These are phyloP conservation scores for Trametes punicea DNA, from an alignment of 768 basidiomycete genomes.

Conservation along the genomic window DNA sequence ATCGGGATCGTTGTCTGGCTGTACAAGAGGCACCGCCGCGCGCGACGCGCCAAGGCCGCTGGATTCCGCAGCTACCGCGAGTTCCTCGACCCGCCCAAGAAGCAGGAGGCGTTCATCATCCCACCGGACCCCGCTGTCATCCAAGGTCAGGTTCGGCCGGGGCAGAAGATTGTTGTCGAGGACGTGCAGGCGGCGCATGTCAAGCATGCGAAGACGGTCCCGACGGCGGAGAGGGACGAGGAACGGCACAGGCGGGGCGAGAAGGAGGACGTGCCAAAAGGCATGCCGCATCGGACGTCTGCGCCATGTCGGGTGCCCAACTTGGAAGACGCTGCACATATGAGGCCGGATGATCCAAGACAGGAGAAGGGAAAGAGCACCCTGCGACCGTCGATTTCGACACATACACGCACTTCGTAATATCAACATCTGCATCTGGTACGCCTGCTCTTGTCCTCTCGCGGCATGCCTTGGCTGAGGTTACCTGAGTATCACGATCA, in stretches of 20 bases:
- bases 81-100: slow-evolving; percentile 32
- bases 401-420: neutral
- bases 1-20: slow-evolving; percentile 58
- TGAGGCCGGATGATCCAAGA: neutral
- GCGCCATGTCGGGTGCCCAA: slow-evolving; percentile 11
- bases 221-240: slow-evolving; percentile 7
- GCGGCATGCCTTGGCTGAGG: neutral
- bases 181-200: slow-evolving; percentile 8
- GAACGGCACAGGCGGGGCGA: slow-evolving; percentile 5
- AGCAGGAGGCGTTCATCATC: slow-evolving; percentile 41
- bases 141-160: slow-evolving; percentile 44
- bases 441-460: neutral
- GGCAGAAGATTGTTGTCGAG: slow-evolving; percentile 30
- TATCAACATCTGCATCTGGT: neutral
- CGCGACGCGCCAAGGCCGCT: slow-evolving; percentile 43
- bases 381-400: neutral
- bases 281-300: slow-evolving; percentile 11
- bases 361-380: neutral
- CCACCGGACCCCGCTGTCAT: slow-evolving; percentile 68
- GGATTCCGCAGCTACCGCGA: slow-evolving; percentile 43
- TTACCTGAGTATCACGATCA: neutral
- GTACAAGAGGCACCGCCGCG: slow-evolving; percentile 48
- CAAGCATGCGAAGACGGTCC: slow-evolving; percentile 13
- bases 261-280: slow-evolving; percentile 16
- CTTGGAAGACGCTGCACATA: neutral